Conservation (phyloP, 306 rosid genomes). For the Hippophae gyantsensis region DNA sequence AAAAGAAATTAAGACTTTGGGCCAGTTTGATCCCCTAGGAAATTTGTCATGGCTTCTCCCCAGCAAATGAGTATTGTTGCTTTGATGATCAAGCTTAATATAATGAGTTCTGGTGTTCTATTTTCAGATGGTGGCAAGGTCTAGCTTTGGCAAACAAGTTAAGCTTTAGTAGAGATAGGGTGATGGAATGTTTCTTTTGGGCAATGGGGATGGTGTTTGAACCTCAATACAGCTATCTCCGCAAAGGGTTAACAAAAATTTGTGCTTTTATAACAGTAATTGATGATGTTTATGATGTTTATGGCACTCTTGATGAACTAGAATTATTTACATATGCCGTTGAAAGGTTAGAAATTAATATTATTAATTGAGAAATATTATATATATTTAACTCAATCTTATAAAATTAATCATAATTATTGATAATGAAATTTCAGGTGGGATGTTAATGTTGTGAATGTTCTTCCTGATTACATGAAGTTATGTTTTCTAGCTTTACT, state of each 20-base stretch:
- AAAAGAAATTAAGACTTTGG: no score
- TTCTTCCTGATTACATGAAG: slow-evolving; percentile 40
- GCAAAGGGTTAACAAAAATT: slow-evolving; percentile 40
- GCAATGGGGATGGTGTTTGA: slow-evolving; percentile 30
- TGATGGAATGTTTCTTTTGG: slow-evolving; percentile 45
- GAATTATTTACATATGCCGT: slow-evolving; percentile 32
- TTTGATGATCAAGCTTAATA: not conserved
- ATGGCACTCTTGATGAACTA: slow-evolving; percentile 37
- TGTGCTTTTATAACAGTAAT: slow-evolving; percentile 20
- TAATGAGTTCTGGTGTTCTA: not conserved
- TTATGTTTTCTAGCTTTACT: slow-evolving; percentile 45
- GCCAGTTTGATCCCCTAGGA: no score
- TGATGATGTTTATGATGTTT: slow-evolving; percentile 48
- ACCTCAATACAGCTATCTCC: slow-evolving; percentile 26
- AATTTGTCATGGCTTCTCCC: no score
- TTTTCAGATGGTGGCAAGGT: slow-evolving; percentile 40
- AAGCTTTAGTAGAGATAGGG: slow-evolving; percentile 35
- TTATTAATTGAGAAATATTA: no score
- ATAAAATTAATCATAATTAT: not conserved
- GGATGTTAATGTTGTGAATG: slow-evolving; percentile 29
- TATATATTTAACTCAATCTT: not conserved
- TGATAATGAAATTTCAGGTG: slow-evolving; percentile 22
- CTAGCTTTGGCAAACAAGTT: slow-evolving; percentile 34
- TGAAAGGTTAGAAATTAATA: slow-evolving; percentile 27
- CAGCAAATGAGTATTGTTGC: not conserved